Evolutionary conservation across 441 rosid species (phyloP).

Genomic region (Populus hybrid): DNA sequence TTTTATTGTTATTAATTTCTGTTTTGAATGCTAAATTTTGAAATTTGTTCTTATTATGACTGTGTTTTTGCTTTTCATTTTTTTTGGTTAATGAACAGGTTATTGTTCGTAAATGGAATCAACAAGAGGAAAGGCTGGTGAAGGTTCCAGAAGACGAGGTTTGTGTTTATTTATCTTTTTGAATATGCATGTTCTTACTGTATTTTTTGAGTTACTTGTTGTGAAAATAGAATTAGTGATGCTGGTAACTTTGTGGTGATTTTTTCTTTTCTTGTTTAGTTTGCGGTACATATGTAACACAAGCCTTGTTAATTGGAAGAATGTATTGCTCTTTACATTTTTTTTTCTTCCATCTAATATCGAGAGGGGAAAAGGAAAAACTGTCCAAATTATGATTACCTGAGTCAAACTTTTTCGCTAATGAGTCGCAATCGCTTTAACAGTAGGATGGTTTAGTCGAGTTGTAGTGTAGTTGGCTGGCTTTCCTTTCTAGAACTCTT

Average conservation of each 20-base stretch:
- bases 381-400: background rate
- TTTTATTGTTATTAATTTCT: background rate
- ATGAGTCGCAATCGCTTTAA: background rate
- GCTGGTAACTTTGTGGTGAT: background rate
- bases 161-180: background rate
- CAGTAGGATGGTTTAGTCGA: background rate
- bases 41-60: background rate
- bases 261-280: background rate
- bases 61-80: constrained; percentile 3
- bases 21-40: background rate
- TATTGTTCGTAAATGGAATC: constrained; percentile 74
- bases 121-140: constrained; percentile 58
- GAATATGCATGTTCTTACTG: background rate
- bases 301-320: background rate
- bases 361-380: background rate
- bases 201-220: background rate
- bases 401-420: background rate
- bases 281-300: background rate
- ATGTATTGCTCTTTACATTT: background rate
- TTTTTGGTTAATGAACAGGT: constrained; percentile 46
- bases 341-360: background rate
- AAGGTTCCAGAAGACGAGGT: constrained; percentile 73
- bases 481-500: background rate
- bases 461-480: background rate
- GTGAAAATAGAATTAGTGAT: background rate